These are phyloP conservation scores for Leishmania lainsoni DNA, from an alignment of 208 protist species.

Conservation along the genomic window DNA sequence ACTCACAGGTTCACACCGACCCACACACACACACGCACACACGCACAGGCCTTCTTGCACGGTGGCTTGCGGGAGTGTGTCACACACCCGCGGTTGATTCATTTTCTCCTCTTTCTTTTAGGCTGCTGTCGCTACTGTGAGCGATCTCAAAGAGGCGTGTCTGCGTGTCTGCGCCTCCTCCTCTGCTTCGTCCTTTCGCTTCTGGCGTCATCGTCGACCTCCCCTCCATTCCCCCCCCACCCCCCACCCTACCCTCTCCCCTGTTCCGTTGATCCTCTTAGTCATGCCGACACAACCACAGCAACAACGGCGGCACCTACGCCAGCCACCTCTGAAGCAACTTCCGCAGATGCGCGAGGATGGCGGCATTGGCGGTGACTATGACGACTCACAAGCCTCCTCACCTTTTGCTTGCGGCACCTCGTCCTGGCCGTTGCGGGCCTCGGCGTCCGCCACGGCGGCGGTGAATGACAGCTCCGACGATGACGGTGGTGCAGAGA, in stretches of 20 bases:
- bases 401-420: not conserved
- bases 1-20: conserved; percentile 13
- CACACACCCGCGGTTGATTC: not conserved
- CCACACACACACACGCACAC: not conserved
- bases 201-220: not conserved
- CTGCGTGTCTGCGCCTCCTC: not conserved
- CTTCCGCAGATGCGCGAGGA: conserved; percentile 13
- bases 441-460: not conserved
- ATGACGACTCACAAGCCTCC: not conserved
- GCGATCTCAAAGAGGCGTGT: not conserved
- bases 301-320: conserved; percentile 3
- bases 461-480: not conserved
- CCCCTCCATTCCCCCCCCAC: not conserved
- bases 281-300: not conserved
- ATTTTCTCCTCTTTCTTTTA: conserved; percentile 2
- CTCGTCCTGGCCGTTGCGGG: not conserved
- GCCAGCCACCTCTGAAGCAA: conserved; percentile 15
- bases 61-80: not conserved
- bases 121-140: not conserved
- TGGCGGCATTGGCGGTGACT: not conserved
- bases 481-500: not conserved
- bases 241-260: not conserved
- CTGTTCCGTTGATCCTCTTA: not conserved
- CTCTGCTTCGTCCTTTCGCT: not conserved
- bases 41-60: not conserved